Evolutionary conservation across 768 basidiomycete species (phyloP), one percentile per base, ranked within the genome.

Genomic region (Floccularia luteovirens): DNA sequence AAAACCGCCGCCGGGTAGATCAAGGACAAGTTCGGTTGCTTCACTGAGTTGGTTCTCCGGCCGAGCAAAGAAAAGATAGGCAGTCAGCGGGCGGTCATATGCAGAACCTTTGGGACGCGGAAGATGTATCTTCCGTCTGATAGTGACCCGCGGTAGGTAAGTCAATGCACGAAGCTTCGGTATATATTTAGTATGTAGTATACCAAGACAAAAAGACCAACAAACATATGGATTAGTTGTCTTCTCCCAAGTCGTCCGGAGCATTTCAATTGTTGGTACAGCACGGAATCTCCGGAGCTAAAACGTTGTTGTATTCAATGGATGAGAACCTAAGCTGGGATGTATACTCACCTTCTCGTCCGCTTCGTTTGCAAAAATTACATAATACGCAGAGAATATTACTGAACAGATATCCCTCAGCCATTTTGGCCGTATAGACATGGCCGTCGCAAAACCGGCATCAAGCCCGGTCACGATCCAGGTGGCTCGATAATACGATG

Each of bases 221-320:
- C 16, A 46, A 52, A 90, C 90, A 64, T 90, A 87, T 44, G 93
- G 96, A 61, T 98, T 94, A 1, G 74, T 72, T 0, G 90, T 90
- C 69, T 99, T 99, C 61, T 94, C 93, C 96, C 96, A 99, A 17
- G 91, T 97, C 13, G 76, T 70, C 2, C 96, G 80, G 17, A 99
- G 74, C 86, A 97, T 91, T 63, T 99, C 94, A 17, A 97, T 82
- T 0, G 94, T 96, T 35, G 91, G 92, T 0, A 93, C 78, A 17
- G 94, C 91, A 52, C 96, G 73, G 56, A 88, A 97, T 43, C 81
- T 77, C 43, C 93, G 84, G 38, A 99, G 75, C 92, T 97, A 33
- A 21, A 22, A 37, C 27, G 22, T 1, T 17, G 19, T 14, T 8
- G 6, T 34, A 7, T 7, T 34, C 16, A 34, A 32, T 23, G 5